These are phyloP conservation scores for Phlegmacium glaucopus DNA, from an alignment of 768 basidiomycete species.

Conservation along the genomic window DNA sequence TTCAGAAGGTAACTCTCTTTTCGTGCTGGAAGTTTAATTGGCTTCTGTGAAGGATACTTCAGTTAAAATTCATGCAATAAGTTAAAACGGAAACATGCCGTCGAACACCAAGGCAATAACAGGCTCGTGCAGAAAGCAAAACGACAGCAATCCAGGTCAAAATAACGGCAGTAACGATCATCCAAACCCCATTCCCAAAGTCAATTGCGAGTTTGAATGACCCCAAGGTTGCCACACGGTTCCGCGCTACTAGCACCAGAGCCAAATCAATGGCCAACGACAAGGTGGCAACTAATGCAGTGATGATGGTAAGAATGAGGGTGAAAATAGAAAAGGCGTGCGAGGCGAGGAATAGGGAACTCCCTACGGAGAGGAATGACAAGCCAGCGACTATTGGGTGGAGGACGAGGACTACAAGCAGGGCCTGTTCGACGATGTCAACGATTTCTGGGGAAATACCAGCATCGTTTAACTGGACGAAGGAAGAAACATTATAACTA, in stretches of 20 bases:
- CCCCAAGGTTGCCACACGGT: slow-evolving; percentile 37
- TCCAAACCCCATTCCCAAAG: slow-evolving; percentile 73
- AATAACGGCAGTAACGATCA: slow-evolving; percentile 55
- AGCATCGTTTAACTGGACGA: slow-evolving; percentile 30
- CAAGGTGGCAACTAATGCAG: slow-evolving; percentile 50
- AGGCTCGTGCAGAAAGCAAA: slow-evolving; percentile 58
- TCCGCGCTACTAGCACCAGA: slow-evolving; percentile 49
- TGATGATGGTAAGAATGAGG: slow-evolving; percentile 54
- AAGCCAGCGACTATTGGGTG: slow-evolving; percentile 66
- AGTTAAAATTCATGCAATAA: neutral
- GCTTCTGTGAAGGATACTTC: neutral
- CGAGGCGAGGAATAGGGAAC: slow-evolving; percentile 57
- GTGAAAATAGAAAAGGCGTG: slow-evolving; percentile 53
- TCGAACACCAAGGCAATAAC: slow-evolving; percentile 61
- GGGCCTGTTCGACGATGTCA: slow-evolving; percentile 43
- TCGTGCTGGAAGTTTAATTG: neutral
- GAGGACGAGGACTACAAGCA: slow-evolving; percentile 57
- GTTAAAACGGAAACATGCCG: neutral
- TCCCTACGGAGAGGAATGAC: slow-evolving; percentile 48
- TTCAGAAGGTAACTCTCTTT: too few species aligned
- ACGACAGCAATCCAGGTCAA: slow-evolving; percentile 61
- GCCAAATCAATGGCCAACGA: slow-evolving; percentile 64
- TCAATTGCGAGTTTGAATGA: slow-evolving; percentile 40
- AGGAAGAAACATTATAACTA: slow-evolving; percentile 61
- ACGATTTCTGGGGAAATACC: slow-evolving; percentile 44